phyloP scores from a whole-genome alignment of 495 filamentous ascomycete species.

The Rusavskia elegans region DNA sequence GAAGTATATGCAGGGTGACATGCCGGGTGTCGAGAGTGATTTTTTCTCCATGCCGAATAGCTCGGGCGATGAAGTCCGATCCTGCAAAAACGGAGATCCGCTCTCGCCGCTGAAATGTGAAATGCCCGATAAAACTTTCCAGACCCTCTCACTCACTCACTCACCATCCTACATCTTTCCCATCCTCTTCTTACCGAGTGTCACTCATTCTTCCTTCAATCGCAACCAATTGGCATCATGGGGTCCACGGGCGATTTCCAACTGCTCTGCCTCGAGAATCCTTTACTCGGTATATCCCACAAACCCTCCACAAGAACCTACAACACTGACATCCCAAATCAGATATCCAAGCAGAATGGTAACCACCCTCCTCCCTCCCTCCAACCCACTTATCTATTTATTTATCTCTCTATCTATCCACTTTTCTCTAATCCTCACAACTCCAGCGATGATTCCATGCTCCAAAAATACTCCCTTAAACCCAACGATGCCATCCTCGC shows the following conservation, averaged over 20 bases:
- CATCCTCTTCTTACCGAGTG: too few species aligned
- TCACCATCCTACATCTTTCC: too few species aligned
- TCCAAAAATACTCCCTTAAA: conserved; percentile 86
- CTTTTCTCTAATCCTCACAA: conserved; percentile 5
- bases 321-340: conserved; percentile 6
- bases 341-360: conserved; percentile 90
- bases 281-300: conserved; percentile 60
- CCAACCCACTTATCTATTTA: neutral
- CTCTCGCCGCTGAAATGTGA: too few species aligned
- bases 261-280: conserved; percentile 88
- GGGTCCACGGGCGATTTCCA: conserved; percentile 57
- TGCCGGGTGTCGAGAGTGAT: too few species aligned
- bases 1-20: too few species aligned
- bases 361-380: conserved; percentile 9
- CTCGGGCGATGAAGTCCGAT: too few species aligned
- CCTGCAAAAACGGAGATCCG: too few species aligned
- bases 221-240: conserved; percentile 27
- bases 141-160: too few species aligned
- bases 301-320: neutral
- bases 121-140: too few species aligned
- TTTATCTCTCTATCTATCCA: conserved; percentile 4
- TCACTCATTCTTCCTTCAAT: too few species aligned
- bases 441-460: conserved; percentile 51
- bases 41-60: too few species aligned
- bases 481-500: conserved; percentile 95